Evolutionary conservation across 192 early-diverging fungal species (phyloP), one percentile per base, ranked within the genome.

Genomic region (Coemansia reversa): DNA sequence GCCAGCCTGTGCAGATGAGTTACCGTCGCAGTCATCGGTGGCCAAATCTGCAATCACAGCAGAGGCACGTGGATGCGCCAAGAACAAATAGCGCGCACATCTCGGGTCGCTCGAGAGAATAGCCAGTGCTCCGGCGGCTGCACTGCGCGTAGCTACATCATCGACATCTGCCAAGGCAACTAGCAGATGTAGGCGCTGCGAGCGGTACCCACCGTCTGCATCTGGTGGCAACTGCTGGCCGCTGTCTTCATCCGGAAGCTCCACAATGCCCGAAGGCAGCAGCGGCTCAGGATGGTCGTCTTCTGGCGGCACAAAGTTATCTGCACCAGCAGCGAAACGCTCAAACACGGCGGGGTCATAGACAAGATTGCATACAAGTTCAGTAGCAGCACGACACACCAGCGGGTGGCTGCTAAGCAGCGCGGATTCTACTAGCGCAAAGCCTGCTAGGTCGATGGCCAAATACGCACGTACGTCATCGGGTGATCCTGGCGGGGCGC

Each of bases 321-420:
- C 76, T 0, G 76, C 70, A 29, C 55, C 58, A 3, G 18, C 75
- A 29, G 83, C 88, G 60, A 92, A 98, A 0, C 79, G 58, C 49
- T 88, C 87, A 84, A 92, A 97, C 6, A 98, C 94, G 0, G 73
- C 75, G 19, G 85, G 85, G 58, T 88, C 85, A 72, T 91, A 91
- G 48, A 96, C 90, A 92, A 97, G 89, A 72, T 98, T 98, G 71
- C 96, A 98, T 1, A 97, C 60, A 0, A 89, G 80, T 71, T 98
- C 96, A 0, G 94, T 94, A 1, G 95, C 91, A 1, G 95, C 95
- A 2, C 95, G 82, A 22, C 88, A 86, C 9, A 97, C 84, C 74
- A 97, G 62, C 4, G 61, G 82, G 58, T 95, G 84, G 47, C 90
- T 87, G n/a, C 88, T 90, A 50, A 97, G 85, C 68, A 93, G 88